These are phyloP conservation scores for Helenozyma rhizophorensis DNA, from an alignment of 805 yeast genomes.

Conservation along the genomic window DNA sequence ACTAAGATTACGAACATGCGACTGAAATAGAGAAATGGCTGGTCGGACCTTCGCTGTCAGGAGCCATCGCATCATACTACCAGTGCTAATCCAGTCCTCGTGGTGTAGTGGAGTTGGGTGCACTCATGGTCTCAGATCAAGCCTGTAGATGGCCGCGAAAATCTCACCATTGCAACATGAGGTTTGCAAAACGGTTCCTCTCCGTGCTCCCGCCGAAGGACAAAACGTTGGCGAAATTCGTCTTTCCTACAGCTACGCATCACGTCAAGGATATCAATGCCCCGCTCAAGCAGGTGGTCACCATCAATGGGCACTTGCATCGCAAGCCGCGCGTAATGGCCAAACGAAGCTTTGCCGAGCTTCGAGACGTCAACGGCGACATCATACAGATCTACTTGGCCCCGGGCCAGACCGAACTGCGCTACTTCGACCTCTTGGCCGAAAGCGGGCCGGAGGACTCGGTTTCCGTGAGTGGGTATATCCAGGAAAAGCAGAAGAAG, in stretches of 20 bases:
- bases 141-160: too few relatives aligned
- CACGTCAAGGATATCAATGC: conserved; percentile 12
- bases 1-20: too few relatives aligned
- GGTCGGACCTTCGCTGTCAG: too few relatives aligned
- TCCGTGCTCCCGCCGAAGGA: conserved; percentile 3
- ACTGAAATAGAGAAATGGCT: too few relatives aligned
- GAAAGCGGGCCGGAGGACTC: conserved; percentile 69
- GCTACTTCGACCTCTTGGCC: conserved; percentile 31
- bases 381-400: conserved; percentile 45
- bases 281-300: conserved; percentile 27
- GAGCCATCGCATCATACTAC: too few relatives aligned
- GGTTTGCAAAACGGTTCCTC: too few relatives aligned
- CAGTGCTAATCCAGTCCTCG: too few relatives aligned
- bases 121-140: too few relatives aligned
- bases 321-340: conserved; percentile 68
- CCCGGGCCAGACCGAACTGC: conserved; percentile 38
- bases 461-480: conserved; percentile 57
- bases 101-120: too few relatives aligned
- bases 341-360: conserved; percentile 64
- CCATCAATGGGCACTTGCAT: conserved; percentile 81
- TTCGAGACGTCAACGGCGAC: conserved; percentile 73
- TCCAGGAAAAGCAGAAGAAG: conserved; percentile 30
- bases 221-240: conserved; percentile 22
- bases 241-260: conserved; percentile 34
- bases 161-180: too few relatives aligned